These are phyloP conservation scores for Inonotus obliquus DNA, from an alignment of 1,284 basidiomycete genomes.

Conservation along the genomic window DNA sequence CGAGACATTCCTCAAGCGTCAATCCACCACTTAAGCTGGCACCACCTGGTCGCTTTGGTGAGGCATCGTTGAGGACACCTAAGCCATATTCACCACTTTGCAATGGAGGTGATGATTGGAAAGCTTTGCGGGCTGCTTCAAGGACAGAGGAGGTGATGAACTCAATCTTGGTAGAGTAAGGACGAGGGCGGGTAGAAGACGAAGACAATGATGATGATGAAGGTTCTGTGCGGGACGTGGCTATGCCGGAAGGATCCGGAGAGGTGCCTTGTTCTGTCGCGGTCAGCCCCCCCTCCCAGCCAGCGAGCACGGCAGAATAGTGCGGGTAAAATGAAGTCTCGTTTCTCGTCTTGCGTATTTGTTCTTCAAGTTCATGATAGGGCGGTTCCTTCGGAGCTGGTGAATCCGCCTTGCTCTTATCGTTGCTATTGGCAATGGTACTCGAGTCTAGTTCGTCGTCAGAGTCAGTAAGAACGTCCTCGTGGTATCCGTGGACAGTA, in stretches of 20 bases:
- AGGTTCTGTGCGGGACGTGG: neutral
- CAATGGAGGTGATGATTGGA: neutral
- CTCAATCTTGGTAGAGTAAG: conserved; percentile 3
- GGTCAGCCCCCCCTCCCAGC: conserved; percentile 4
- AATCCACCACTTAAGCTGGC: conserved; percentile 14
- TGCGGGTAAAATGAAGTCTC: conserved; percentile 16
- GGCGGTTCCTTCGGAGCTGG: neutral
- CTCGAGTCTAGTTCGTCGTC: conserved; percentile 4
- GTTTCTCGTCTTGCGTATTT: neutral
- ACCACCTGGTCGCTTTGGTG: conserved; percentile 17
- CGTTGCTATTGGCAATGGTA: neutral
- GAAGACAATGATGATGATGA: too few species aligned
- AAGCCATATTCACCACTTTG: neutral
- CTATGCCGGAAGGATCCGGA: neutral
- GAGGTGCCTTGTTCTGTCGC: neutral
- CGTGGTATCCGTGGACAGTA: conserved; percentile 7
- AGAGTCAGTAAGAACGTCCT: conserved; percentile 14
- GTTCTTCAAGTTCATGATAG: conserved; percentile 9
- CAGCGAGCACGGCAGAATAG: conserved; percentile 15
- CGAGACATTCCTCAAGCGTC: conserved; percentile 17
- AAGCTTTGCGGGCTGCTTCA: conserved; percentile 11
- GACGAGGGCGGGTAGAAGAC: neutral
- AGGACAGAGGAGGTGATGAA: conserved; percentile 9
- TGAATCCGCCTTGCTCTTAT: neutral
- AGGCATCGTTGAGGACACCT: conserved; percentile 13